Evolutionary conservation across 352 stramenopile genomes (phyloP), one percentile per base, ranked within the genome.

Genomic region (Globisporangium mamillatum): DNA sequence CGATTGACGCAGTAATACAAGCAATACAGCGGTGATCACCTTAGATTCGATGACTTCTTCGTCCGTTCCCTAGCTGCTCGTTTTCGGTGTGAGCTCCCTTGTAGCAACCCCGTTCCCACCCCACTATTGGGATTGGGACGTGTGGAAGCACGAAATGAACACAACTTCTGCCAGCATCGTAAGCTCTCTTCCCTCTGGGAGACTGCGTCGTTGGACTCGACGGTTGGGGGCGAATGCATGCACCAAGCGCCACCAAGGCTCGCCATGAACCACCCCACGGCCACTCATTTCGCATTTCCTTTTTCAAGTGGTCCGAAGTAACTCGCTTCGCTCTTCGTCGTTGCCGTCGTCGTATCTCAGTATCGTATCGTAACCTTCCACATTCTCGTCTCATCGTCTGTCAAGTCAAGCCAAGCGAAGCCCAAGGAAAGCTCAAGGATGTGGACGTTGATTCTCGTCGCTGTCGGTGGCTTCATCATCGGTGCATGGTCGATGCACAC

Each of bases 391-490:
- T 54, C 46, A 20, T 54, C 46, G 54, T 60, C 54, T 44, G 14
- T 25, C 54, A 60, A 41, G 36, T 16, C 36, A 44, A 44, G 9
- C 25, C 52, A 62, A 56, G 20, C 60, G 4, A 20, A 54, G 24
- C 20, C 24, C 22, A 16, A 64, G 58, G 38, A 48, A 48, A 18
- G 38, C 38, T 48, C 38, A 41, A 38, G 55, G n/a, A 68, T 68
- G 63, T 61, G 53, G 63, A 54, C 44, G 20, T 16, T 57, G 18
- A 22, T 66, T 24, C 32, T 70, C 22, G 48, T 61, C 34, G 38
- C 64, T 18, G 20, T 70, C n/a, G 64, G 46, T 12, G 64, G 64
- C 22, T 70, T 70, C 36, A 27, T 64, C 6, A 24, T 59, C 46
- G 64, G 64, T 25, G 48, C 59, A 22, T 64, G 60, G 41, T 44